These are phyloP conservation scores for Taphrina deformans DNA, from an alignment of 1,139 yeast species.

Conservation along the genomic window DNA sequence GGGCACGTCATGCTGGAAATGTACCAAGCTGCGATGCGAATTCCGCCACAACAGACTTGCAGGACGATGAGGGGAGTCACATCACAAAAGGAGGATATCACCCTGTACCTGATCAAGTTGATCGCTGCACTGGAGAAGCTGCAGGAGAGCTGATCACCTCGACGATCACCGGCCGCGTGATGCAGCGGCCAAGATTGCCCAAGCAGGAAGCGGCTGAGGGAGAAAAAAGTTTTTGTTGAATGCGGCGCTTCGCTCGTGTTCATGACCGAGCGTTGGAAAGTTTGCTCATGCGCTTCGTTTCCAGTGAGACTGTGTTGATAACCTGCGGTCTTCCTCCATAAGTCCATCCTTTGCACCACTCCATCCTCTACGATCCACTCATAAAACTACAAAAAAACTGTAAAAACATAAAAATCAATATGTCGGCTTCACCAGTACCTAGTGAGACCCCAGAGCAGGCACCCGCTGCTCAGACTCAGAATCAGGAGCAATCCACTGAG, in stretches of 20 bases:
- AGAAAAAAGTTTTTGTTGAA: not conserved
- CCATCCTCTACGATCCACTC: slow-evolving; percentile 3
- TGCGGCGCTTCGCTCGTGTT: not conserved
- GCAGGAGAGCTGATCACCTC: not conserved
- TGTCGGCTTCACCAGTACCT: slow-evolving; percentile 25
- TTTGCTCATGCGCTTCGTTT: slow-evolving; percentile 4
- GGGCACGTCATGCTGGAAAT: slow-evolving; percentile 16
- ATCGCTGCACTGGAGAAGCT: slow-evolving; percentile 9
- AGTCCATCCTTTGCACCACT: not conserved
- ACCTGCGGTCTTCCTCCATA: not conserved
- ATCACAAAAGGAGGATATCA: not conserved
- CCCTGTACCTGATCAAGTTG: slow-evolving; percentile 18
- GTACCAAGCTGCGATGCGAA: slow-evolving; percentile 7
- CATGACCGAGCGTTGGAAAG: not conserved
- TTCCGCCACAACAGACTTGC: not conserved
- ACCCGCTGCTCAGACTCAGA: slow-evolving; percentile 5
- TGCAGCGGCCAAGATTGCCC: not conserved
- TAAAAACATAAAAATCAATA: slow-evolving; percentile 8
- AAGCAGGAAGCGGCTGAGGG: not conserved
- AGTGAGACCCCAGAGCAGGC: slow-evolving; percentile 20
- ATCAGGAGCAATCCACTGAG: slow-evolving; percentile 23
- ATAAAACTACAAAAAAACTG: slow-evolving; percentile 6
- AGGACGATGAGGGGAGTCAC: not conserved
- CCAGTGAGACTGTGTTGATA: slow-evolving; percentile 11
- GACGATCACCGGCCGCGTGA: too few relatives aligned